Evolutionary conservation across 2,329 filamentous ascomycete genomes (phyloP).

Genomic region (Botrytis cinerea): DNA sequence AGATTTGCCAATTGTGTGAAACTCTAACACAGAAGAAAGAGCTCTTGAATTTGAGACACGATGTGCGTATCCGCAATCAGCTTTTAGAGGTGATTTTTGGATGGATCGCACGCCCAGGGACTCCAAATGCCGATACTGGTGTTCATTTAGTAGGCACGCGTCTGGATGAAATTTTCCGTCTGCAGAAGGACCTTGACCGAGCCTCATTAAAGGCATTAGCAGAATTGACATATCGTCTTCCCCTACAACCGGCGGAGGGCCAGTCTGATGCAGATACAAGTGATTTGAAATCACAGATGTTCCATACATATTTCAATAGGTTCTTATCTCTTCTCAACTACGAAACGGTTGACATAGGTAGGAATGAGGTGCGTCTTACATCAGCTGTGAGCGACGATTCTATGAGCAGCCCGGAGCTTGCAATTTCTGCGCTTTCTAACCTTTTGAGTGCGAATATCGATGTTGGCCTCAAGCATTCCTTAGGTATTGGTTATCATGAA

Average conservation of each 20-base stretch:
- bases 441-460: slow-evolving; percentile 71
- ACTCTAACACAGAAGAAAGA: slow-evolving; percentile 67
- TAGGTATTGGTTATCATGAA: slow-evolving; percentile 71
- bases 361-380: slow-evolving; percentile 47
- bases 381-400: slow-evolving; percentile 53
- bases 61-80: slow-evolving; percentile 68
- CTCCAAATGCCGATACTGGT: slow-evolving; percentile 48
- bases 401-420: slow-evolving; percentile 59
- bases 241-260: slow-evolving; percentile 65
- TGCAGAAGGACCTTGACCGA: slow-evolving; percentile 66
- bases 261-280: slow-evolving; percentile 67
- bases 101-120: slow-evolving; percentile 65
- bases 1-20: slow-evolving; percentile 68
- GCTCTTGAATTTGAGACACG: slow-evolving; percentile 66
- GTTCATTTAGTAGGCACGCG: slow-evolving; percentile 46
- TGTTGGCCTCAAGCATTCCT: slow-evolving; percentile 68
- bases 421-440: slow-evolving; percentile 69
- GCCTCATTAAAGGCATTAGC: slow-evolving; percentile 66
- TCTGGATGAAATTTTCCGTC: slow-evolving; percentile 57
- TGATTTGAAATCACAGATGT: slow-evolving; percentile 70
- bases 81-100: slow-evolving; percentile 67
- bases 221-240: slow-evolving; percentile 65
- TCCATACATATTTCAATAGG: slow-evolving; percentile 70
- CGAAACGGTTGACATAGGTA: slow-evolving; percentile 51
- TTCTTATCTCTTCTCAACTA: slow-evolving; percentile 67